Conservation (phyloP, 2,329 filamentous ascomycete genomes). For the Alternaria conjuncta region DNA sequence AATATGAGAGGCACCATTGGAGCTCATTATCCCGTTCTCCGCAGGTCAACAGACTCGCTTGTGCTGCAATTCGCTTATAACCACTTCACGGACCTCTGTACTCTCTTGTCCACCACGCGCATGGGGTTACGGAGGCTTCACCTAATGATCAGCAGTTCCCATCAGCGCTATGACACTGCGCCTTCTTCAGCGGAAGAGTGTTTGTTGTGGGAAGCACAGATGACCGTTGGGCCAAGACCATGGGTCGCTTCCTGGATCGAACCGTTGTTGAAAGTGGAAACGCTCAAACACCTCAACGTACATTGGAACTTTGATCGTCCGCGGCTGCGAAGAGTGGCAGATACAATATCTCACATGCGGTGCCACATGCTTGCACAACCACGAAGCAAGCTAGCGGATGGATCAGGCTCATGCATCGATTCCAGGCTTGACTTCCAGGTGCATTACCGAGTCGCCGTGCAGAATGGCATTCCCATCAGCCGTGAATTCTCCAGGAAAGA, state of each 20-base stretch:
- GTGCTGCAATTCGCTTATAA: constrained; percentile 28
- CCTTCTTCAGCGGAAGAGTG: constrained; percentile 15
- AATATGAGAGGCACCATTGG: constrained; percentile 21
- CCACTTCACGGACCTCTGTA: constrained; percentile 31
- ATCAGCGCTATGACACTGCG: constrained; percentile 6
- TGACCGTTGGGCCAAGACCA: constrained; percentile 8
- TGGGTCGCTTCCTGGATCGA: constrained; percentile 25
- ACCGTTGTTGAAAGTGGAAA: constrained; percentile 20
- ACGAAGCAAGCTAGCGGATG: not conserved
- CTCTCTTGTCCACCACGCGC: constrained; percentile 22
- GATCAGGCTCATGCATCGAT: not conserved
- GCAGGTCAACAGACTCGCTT: constrained; percentile 21
- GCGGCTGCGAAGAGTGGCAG: constrained; percentile 17
- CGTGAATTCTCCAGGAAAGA: not conserved
- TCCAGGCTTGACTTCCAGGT: constrained; percentile 5
- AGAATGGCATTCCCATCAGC: not conserved
- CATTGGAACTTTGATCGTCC: constrained; percentile 24
- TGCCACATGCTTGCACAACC: constrained; percentile 18
- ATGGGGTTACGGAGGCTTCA: constrained; percentile 23
- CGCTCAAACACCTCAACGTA: constrained; percentile 19
- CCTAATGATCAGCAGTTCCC: constrained; percentile 23
- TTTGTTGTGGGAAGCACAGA: constrained; percentile 15
- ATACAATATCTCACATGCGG: constrained; percentile 17
- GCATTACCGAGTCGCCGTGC: constrained; percentile 1
- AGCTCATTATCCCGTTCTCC: constrained; percentile 21